Evolutionary conservation across 208 protist species (phyloP), one percentile per base, ranked within the genome.

Genomic region (Acanthamoeba castellanii): DNA sequence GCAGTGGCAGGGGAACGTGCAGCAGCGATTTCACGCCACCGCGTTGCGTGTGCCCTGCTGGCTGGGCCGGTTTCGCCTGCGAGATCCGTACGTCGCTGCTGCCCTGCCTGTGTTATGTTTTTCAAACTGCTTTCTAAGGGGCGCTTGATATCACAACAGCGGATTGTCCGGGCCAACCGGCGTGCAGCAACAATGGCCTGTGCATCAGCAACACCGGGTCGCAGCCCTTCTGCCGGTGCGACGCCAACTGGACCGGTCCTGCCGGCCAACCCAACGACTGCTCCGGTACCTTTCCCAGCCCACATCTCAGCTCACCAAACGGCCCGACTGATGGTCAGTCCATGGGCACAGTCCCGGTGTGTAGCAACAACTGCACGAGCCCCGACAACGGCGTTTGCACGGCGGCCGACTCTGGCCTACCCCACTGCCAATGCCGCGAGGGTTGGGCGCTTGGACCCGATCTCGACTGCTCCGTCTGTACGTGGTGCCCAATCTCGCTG

Each of bases 191-290:
- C 25, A 68, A 68, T 30, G 61, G 61, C 27, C 16, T 68, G 1
- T 72, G 66, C 66, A 20, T 37, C 5, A 72, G 66, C 66, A 37
- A 32, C 66, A 37, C 66, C 66, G 66, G 1, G 1, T 27, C 30
- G 1, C 1, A 1, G 66, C 66, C 66, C 30, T 72, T 72, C 66
- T 72, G 66, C 11, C 66, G 30, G 30, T 72, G 66, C 30, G 66
- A 72, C 66, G 66, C 66, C 66, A 72, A 72, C 66, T 72, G 66
- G 66, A 72, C 66, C 6, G 66, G 66, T 11, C 66, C 66, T 22
- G 66, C 66, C 6, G 66, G 66, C 30, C 66, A 72, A 22, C 66
- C 66, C 66, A 72, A 72, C 66, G 66, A 72, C 66, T 72, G 66
- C 66, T 72, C 66, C 30, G 66, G 66, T 72, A 72, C 22, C 27